Conservation (phyloP, 148 eudicot species). For the Tetragonia tetragonoides region DNA sequence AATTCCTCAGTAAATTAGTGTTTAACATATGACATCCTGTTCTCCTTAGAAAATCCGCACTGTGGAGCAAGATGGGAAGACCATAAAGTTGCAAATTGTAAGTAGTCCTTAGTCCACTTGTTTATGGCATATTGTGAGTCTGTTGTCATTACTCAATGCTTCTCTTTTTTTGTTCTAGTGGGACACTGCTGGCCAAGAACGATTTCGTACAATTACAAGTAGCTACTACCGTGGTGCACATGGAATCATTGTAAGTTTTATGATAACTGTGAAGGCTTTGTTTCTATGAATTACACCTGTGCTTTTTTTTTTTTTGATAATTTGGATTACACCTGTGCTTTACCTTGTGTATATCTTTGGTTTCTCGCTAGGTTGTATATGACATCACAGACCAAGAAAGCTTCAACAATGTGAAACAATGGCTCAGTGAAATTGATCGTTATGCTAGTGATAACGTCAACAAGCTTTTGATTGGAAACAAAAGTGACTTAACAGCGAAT, state of each 20-base stretch:
- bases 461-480: constrained; percentile 56
- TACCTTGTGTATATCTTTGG: neutral
- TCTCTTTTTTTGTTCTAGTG: constrained; percentile 23
- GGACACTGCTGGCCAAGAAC: constrained; percentile 53
- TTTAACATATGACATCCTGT: neutral
- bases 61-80: constrained; percentile 50
- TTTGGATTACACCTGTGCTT: neutral
- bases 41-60: constrained; percentile 50
- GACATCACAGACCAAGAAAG: constrained; percentile 55
- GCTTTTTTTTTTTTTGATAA: neutral
- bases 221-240: constrained; percentile 51
- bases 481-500: constrained; percentile 39
- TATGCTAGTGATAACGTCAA: constrained; percentile 52
- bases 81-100: constrained; percentile 47
- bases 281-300: neutral
- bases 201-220: constrained; percentile 45
- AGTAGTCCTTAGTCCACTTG: constrained; percentile 10
- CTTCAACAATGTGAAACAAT: constrained; percentile 55
- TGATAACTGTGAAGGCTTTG: neutral
- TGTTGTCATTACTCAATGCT: neutral
- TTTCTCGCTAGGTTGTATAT: constrained; percentile 35
- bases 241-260: constrained; percentile 36
- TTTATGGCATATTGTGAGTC: neutral
- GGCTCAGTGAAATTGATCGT: constrained; percentile 59
- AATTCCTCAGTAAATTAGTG: neutral